These are phyloP conservation scores for Apiosordaria backusii DNA, from an alignment of 495 filamentous ascomycete species.

Conservation along the genomic window DNA sequence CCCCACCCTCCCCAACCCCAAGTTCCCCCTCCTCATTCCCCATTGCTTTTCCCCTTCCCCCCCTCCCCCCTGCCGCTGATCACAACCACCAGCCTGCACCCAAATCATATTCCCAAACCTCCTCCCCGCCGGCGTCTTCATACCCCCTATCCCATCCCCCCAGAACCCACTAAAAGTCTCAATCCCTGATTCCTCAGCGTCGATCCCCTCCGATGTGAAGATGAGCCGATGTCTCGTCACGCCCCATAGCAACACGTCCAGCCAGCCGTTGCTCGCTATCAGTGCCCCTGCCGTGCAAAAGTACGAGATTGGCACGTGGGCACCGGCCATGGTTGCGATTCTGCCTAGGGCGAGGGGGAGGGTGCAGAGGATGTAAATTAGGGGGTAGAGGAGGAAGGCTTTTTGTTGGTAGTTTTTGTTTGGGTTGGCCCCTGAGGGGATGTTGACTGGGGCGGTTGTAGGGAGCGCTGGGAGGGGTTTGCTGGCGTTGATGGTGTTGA, in stretches of 20 bases:
- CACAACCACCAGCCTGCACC: constrained; percentile 30
- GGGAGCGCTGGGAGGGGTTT: too few relatives aligned
- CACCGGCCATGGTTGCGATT: constrained; percentile 60
- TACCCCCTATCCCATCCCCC: constrained; percentile 20
- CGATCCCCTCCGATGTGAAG: constrained; percentile 36
- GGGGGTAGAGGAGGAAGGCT: constrained; percentile 72
- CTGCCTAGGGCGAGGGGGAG: constrained; percentile 67
- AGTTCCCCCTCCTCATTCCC: not conserved
- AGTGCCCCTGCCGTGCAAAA: constrained; percentile 69
- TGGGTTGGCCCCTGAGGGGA: not conserved
- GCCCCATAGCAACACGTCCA: constrained; percentile 70
- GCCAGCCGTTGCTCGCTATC: constrained; percentile 69
- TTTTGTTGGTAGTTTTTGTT: constrained; percentile 36
- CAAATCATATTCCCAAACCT: constrained; percentile 44
- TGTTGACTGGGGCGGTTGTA: too few relatives aligned
- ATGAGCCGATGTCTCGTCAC: constrained; percentile 59
- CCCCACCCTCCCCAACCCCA: not conserved
- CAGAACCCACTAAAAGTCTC: constrained; percentile 40
- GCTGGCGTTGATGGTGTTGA: too few relatives aligned
- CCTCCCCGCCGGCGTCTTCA: constrained; percentile 40
- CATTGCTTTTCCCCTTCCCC: not conserved
- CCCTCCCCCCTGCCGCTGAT: not conserved
- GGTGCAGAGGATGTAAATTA: constrained; percentile 69
- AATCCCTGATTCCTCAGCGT: constrained; percentile 41
- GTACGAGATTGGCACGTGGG: constrained; percentile 51